Evolutionary conservation across 1,284 basidiomycete genomes (phyloP).

Genomic region (Agaricales sp.): DNA sequence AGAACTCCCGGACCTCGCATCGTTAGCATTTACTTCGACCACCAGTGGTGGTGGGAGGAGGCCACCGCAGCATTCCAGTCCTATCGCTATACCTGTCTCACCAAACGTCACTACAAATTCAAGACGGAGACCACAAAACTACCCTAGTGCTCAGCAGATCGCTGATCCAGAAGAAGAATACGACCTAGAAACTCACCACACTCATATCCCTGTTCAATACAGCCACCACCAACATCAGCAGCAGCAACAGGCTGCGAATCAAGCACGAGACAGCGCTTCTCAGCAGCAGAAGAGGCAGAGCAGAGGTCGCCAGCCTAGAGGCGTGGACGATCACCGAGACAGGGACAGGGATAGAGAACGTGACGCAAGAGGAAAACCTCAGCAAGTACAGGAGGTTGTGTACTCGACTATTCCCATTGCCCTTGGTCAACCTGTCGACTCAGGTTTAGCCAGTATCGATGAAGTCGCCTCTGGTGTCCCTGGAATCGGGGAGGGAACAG

Average conservation of each 20-base stretch:
- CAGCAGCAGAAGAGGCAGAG: not conserved
- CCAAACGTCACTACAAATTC: not conserved
- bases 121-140: not conserved
- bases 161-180: not conserved
- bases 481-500: slow-evolving; percentile 12
- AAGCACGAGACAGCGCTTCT: no score
- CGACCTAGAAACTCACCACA: not conserved
- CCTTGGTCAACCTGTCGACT: slow-evolving; percentile 26
- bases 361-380: slow-evolving; percentile 9
- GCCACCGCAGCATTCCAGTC: slow-evolving; percentile 35
- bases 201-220: not conserved
- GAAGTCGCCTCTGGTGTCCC: slow-evolving; percentile 10
- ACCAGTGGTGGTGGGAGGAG: slow-evolving; percentile 30
- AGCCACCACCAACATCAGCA: not conserved
- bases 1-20: slow-evolving; percentile 68
- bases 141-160: not conserved
- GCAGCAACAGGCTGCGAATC: not conserved
- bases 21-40: slow-evolving; percentile 36
- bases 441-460: slow-evolving; percentile 18
- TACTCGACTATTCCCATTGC: slow-evolving; percentile 53
- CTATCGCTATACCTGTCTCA: slow-evolving; percentile 16
- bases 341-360: slow-evolving; percentile 7
- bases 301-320: not conserved
- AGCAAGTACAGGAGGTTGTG: slow-evolving; percentile 46
- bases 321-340: not conserved